Percentiles rank a stretch among this genome's conserved stretches.
Conservation (phyloP, 2,329 filamentous ascomycete species). For the Pyricularia pennisetigena region DNA sequence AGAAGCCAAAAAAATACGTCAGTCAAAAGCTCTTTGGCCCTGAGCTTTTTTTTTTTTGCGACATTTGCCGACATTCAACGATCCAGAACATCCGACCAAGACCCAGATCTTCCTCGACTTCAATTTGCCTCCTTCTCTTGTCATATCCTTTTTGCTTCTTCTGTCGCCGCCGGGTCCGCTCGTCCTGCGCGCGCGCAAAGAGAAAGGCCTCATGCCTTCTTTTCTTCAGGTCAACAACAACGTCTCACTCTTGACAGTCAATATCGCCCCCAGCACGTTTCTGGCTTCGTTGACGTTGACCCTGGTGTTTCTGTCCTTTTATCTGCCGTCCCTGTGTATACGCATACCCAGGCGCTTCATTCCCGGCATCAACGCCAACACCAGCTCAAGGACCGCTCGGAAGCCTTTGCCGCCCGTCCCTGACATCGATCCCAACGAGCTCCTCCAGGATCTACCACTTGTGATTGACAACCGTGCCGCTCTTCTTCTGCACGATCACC, state of each 20-base stretch:
- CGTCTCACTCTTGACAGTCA: constrained; percentile 49
- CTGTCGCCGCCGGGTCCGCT: background rate
- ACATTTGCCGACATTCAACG: background rate
- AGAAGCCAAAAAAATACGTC: background rate
- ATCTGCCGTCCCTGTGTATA: constrained; percentile 24
- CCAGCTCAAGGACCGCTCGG: constrained; percentile 7
- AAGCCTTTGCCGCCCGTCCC: constrained; percentile 6
- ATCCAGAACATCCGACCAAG: background rate
- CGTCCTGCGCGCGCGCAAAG: background rate
- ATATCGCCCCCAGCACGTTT: constrained; percentile 48
- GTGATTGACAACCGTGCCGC: constrained; percentile 10
- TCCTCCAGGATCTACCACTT: constrained; percentile 12
- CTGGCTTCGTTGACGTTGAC: constrained; percentile 38
- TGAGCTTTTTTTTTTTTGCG: background rate
- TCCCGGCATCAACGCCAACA: background rate
- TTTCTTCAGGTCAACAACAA: constrained; percentile 52
- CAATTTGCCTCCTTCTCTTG: background rate
- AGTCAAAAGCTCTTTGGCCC: background rate
- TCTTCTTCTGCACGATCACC: constrained; percentile 6
- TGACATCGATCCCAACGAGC: constrained; percentile 9
- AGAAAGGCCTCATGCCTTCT: constrained; percentile 35
- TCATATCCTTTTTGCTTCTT: background rate
- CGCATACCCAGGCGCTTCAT: constrained; percentile 6
- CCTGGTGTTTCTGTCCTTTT: constrained; percentile 41
- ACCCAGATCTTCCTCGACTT: too few relatives aligned